Percentiles rank a stretch among this genome's conserved stretches.
phyloP scores from a whole-genome alignment of 306 rosid species.

The Dalbergia cochinchinensis region DNA sequence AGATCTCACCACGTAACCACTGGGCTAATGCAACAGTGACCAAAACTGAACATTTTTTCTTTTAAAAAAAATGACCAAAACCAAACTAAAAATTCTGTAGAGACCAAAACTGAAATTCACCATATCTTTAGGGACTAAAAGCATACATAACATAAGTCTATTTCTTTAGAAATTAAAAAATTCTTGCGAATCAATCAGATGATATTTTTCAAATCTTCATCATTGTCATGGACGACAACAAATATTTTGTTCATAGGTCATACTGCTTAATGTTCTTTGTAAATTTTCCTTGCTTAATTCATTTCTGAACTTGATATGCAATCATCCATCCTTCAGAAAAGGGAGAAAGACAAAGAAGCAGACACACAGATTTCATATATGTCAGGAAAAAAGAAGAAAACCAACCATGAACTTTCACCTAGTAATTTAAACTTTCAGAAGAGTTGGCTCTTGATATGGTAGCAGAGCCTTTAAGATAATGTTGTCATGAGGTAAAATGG shows the following conservation, averaged over 20 bases:
- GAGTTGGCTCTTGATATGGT: slow-evolving; percentile 19
- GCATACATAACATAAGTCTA: too few species aligned
- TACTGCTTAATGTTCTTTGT: slow-evolving; percentile 17
- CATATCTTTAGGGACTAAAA: too few species aligned
- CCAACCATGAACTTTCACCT: slow-evolving; percentile 10
- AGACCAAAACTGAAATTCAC: too few species aligned
- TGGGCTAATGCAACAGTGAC: too few species aligned
- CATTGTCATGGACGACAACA: not conserved
- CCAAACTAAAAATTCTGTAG: too few species aligned
- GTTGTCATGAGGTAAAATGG: not conserved
- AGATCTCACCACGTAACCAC: too few species aligned
- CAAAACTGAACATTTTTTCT: too few species aligned
- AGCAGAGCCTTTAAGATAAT: not conserved
- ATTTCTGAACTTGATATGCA: slow-evolving; percentile 12
- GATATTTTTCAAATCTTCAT: not conserved
- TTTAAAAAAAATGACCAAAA: too few species aligned
- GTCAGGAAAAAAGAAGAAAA: not conserved
- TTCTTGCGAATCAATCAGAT: not conserved
- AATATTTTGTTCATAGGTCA: not conserved
- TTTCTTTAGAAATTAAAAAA: not conserved
- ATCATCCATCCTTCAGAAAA: not conserved
- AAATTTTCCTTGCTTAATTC: not conserved
- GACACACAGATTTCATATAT: not conserved
- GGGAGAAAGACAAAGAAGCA: not conserved
- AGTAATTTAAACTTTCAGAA: slow-evolving; percentile 8